Evolutionary conservation across 1,139 yeast species (phyloP), one percentile per base, ranked within the genome.

Genomic region (Diutina catenulata): DNA sequence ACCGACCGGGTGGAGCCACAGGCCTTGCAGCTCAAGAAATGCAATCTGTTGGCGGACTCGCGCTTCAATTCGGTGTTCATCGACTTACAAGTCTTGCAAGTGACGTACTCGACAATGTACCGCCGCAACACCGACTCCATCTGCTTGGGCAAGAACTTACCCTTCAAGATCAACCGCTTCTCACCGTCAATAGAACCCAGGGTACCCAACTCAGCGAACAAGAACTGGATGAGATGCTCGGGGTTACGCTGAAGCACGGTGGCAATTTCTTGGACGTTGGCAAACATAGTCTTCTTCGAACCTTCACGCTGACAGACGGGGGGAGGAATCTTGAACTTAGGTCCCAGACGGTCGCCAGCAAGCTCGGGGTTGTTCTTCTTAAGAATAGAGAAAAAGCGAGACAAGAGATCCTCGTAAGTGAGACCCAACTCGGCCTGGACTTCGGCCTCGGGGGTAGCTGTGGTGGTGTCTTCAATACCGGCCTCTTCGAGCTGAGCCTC

Each of bases 121-220:
- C 96, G 79, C 71, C 97, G 82, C 62, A 91, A 74, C 46, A 91
- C 95, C 45, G 88, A 82, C 65, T 91, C 98, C 74, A 91, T 80
- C 63, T 88, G 96, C 66, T 91, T 91, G 51, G 95, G 95, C 65
- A 82, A 94, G 73, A 87, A 91, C 62, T 94, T 83, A 68, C 99
- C 99, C 72, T 87, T 91, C 60, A 91, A 87, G 46, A 91, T 88
- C 57, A 91, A 75, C 63, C 98, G 80, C 70, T 87, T 84, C 60
- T 87, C 88, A 58, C 97, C 98, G 64, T 91, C 99, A 45, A 91
- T 91, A 42, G 97, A 88, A 57, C 99, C 99, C 3, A 97, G 86
- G 19, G 99, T 91, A 78, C 98, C 99, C 74, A 91, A 73, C 69
- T 91, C 99, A 2, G 98, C 97, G 63, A 91, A 93, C 63, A 91